These are phyloP conservation scores for Lojkania enalia DNA, from an alignment of 2,329 filamentous ascomycete genomes.

Conservation along the genomic window DNA sequence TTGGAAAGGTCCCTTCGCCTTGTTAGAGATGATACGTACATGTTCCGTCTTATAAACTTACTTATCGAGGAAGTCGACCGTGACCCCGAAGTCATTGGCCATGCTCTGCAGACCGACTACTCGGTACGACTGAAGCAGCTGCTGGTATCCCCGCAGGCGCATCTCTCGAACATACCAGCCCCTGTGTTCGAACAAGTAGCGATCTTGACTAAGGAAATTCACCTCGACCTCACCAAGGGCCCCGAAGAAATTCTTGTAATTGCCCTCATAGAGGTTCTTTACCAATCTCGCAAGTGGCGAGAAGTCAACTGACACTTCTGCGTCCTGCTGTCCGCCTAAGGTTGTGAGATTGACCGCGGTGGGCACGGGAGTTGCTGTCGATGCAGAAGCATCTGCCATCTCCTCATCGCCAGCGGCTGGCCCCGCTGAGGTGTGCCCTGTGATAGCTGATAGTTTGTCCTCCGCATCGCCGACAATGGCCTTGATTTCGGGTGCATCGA, in stretches of 20 bases:
- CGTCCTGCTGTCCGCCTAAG: conserved; percentile 76
- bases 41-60: conserved; percentile 54
- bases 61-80: conserved; percentile 94
- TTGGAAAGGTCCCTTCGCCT: conserved; percentile 81
- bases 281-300: conserved; percentile 84
- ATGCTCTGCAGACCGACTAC: conserved; percentile 97
- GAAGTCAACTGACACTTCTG: conserved; percentile 85
- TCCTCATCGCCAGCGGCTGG: conserved; percentile 76
- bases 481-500: conserved; percentile 97
- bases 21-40: conserved; percentile 16
- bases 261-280: conserved; percentile 86
- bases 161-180: conserved; percentile 98
- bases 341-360: conserved; percentile 87
- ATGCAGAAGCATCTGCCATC: conserved; percentile 62
- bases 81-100: conserved; percentile 96
- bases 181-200: conserved; percentile 93
- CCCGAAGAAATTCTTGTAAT: conserved; percentile 92
- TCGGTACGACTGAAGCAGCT: conserved; percentile 94
- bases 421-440: conserved; percentile 78
- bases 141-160: conserved; percentile 93
- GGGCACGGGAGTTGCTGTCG: conserved; percentile 57
- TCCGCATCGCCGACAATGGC: conserved; percentile 89
- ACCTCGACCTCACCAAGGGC: conserved; percentile 89
- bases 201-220: conserved; percentile 89
- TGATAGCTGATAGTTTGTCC: conserved; percentile 81